Percentiles rank a stretch among this genome's conserved stretches.
phyloP scores from a whole-genome alignment of 2,329 filamentous ascomycete species.

The Colletotrichum salicis region DNA sequence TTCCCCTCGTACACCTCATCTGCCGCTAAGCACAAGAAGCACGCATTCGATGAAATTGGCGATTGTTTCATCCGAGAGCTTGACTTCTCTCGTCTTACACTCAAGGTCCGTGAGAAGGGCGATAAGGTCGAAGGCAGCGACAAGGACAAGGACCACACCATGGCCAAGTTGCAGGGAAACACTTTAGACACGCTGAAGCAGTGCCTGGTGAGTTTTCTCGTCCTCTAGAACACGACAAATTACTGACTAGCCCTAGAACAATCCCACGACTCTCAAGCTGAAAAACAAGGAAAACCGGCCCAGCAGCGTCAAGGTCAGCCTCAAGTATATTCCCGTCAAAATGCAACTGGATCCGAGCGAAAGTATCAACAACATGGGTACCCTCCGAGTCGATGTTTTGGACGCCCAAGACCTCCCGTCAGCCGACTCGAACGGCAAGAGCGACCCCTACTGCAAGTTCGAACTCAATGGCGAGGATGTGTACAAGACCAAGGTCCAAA shows the following conservation, averaged over 20 bases:
- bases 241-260: conserved; percentile 69
- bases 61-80: conserved; percentile 96
- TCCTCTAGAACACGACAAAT: neutral
- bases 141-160: conserved; percentile 76
- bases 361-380: conserved; percentile 99
- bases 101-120: conserved; percentile 84
- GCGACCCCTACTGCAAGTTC: conserved; percentile 97
- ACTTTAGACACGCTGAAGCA: conserved; percentile 90
- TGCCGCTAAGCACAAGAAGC: conserved; percentile 74
- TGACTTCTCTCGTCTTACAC: conserved; percentile 93
- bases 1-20: conserved; percentile 89
- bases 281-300: conserved; percentile 80
- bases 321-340: conserved; percentile 93
- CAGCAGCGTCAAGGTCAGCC: conserved; percentile 86
- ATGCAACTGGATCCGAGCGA: conserved; percentile 95
- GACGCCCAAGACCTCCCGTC: conserved; percentile 89
- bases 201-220: conserved; percentile 72
- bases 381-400: conserved; percentile 90
- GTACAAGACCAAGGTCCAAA: conserved; percentile 94
- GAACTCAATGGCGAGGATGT: conserved; percentile 88
- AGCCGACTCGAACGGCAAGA: conserved; percentile 95
- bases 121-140: conserved; percentile 73
- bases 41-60: conserved; percentile 89
- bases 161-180: conserved; percentile 85
- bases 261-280: conserved; percentile 83